Evolutionary conservation across 441 rosid species (phyloP).

Genomic region (Macaranga tanarius): DNA sequence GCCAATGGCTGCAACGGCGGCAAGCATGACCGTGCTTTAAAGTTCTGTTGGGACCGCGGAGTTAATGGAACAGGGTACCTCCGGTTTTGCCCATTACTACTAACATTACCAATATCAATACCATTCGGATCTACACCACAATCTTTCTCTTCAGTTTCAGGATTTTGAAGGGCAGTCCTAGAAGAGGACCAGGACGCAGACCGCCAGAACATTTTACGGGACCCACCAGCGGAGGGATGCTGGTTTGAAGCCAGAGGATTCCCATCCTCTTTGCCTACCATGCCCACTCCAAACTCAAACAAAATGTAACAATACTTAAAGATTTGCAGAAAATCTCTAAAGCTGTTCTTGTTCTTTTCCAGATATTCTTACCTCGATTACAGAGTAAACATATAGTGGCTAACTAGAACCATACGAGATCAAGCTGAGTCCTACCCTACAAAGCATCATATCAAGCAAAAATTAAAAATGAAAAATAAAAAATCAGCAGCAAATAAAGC

Average conservation of each 20-base stretch:
- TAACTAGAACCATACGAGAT: conserved; percentile 35
- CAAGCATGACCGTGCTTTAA: conserved; percentile 81
- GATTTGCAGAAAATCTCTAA: conserved; percentile 21
- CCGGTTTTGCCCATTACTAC: conserved; percentile 41
- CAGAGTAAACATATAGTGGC: neutral
- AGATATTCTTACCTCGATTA: conserved; percentile 8
- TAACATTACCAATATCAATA: conserved; percentile 30
- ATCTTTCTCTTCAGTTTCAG: conserved; percentile 50
- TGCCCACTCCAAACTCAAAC: conserved; percentile 39
- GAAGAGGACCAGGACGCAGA: conserved; percentile 98
- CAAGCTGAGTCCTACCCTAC: conserved; percentile 27
- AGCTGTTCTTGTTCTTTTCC: neutral
- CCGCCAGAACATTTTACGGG: conserved; percentile 84
- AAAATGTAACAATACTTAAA: neutral
- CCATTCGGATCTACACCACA: conserved; percentile 46
- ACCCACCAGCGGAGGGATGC: conserved; percentile 41
- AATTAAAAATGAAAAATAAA: conserved; percentile 12
- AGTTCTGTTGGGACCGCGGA: conserved; percentile 85
- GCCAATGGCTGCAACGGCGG: conserved; percentile 94
- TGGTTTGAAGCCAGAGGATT: conserved; percentile 52
- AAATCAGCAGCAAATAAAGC: conserved; percentile 24
- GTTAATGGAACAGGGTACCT: conserved; percentile 72
- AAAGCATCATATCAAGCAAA: conserved; percentile 35
- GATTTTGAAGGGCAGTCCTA: conserved; percentile 63
- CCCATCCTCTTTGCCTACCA: conserved; percentile 88